These are phyloP conservation scores for Penicillium brasilianum DNA, from an alignment of 2,329 filamentous ascomycete genomes.

Conservation along the genomic window DNA sequence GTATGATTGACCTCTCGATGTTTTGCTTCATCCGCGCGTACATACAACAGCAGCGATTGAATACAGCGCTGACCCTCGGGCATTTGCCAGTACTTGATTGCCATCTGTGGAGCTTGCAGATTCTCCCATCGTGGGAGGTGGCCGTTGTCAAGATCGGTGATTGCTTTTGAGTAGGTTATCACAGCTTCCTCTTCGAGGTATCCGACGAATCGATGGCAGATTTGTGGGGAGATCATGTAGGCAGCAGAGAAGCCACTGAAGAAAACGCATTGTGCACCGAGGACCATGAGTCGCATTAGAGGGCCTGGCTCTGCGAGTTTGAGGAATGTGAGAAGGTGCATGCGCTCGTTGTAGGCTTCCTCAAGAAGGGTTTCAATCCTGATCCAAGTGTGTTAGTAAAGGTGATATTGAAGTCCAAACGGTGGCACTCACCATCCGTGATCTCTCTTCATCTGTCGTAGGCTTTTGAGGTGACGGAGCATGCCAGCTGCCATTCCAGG, in stretches of 20 bases:
- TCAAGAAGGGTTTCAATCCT: slow-evolving; percentile 91
- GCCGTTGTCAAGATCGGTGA: slow-evolving; percentile 83
- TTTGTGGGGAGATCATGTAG: slow-evolving; percentile 84
- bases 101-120: slow-evolving; percentile 83
- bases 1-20: slow-evolving; percentile 97
- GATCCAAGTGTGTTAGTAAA: neutral
- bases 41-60: slow-evolving; percentile 84
- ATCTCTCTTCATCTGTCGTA: slow-evolving; percentile 85
- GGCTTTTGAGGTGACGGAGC: slow-evolving; percentile 83
- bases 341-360: slow-evolving; percentile 89
- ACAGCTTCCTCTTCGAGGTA: slow-evolving; percentile 98
- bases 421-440: slow-evolving; percentile 71
- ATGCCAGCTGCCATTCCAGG: slow-evolving; percentile 97
- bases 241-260: slow-evolving; percentile 91
- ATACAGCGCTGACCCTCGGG: slow-evolving; percentile 81
- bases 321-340: slow-evolving; percentile 91
- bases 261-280: slow-evolving; percentile 92
- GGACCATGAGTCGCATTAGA: slow-evolving; percentile 91
- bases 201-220: slow-evolving; percentile 92
- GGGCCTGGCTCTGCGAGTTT: slow-evolving; percentile 84
- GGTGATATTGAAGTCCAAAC: too few relatives aligned
- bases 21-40: slow-evolving; percentile 84
- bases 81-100: slow-evolving; percentile 92
- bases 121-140: slow-evolving; percentile 79
- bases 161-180: slow-evolving; percentile 88